Base-by-base conservation (phyloP, 352 stramenopile genomes). In the Phytophthora fragariaefolia region DNA sequence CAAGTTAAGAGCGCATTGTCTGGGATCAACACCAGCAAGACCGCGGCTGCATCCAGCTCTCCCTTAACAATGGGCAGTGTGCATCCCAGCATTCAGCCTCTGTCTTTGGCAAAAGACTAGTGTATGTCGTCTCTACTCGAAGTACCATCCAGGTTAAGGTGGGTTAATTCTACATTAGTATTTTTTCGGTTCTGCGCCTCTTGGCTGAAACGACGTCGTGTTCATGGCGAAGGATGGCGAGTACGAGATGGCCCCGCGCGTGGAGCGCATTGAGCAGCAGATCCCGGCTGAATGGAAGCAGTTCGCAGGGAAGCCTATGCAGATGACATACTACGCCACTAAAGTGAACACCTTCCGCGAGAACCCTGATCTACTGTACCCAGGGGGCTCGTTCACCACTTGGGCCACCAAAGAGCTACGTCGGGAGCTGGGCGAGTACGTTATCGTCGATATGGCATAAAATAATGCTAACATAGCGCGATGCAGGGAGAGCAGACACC, bases 291-390 rank as follows among this genome's bases (percentile, higher is more conserved):
- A 82, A 34, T 88, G 79, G 79, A 79, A 73, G 36, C 38, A 56
- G 43, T 81, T 89, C 32, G 73, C 79, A 1, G 78, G 77, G 0
- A 74, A 74, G 6, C 80, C 80, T 18, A 80, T 91, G 77, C 68
- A 77, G 18, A 80, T 93, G 54, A 66, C 71, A 26, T 87, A 91
- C 70, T 90, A 86, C 38, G 69, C 73, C 51, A 85, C 80, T 20
- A 71, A 63, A 7, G 83, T 93, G 48, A 86, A 91, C 59, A 88
- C 77, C 4, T 92, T 90, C 40, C 79, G 80, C 26, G 71, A 79
- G 2, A 91, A 92, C 46, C 58, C 55, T 6, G 45, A 83, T 13
- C 52, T 92, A n/a, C 43, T 74, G 46, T 65, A 30, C 12, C 81
- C 85, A 1, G 74, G 63, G n/a, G 54, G 51, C 8, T 76, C 80